Conservation (phyloP, 208 protist species). For the Trypanosoma platydactyli region DNA sequence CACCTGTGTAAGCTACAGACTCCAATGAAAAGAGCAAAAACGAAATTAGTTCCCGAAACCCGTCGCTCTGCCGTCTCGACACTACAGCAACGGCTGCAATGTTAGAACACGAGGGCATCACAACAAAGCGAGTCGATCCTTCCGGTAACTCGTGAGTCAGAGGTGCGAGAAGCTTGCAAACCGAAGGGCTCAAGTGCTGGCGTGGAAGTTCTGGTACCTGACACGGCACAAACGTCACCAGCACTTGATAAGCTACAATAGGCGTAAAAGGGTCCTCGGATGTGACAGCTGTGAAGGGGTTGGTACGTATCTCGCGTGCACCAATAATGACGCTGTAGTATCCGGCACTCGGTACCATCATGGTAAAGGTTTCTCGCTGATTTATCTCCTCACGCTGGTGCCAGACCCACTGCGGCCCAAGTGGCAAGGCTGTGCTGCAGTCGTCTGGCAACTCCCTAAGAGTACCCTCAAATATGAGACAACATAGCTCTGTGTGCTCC, state of each 20-base stretch:
- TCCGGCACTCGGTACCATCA: slow-evolving; percentile 71
- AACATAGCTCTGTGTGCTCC: slow-evolving; percentile 70
- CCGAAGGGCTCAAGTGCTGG: slow-evolving; percentile 64
- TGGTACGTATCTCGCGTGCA: slow-evolving; percentile 55
- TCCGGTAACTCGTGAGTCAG: slow-evolving; percentile 47
- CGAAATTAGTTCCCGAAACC: slow-evolving; percentile 35
- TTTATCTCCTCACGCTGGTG: slow-evolving; percentile 72
- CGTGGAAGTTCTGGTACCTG: slow-evolving; percentile 60
- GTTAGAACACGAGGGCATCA: slow-evolving; percentile 87
- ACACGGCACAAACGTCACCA: slow-evolving; percentile 70
- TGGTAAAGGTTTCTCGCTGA: slow-evolving; percentile 68
- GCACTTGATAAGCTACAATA: slow-evolving; percentile 67
- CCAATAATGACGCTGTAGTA: slow-evolving; percentile 78
- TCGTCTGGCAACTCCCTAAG: slow-evolving; percentile 59
- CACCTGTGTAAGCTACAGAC: slow-evolving; percentile 47
- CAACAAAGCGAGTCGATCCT: slow-evolving; percentile 47
- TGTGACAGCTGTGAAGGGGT: slow-evolving; percentile 66
- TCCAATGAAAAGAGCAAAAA: slow-evolving; percentile 59
- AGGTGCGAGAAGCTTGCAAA: slow-evolving; percentile 74
- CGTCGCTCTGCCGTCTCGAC: slow-evolving; percentile 4
- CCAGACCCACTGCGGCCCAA: slow-evolving; percentile 79
- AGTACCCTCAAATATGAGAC: slow-evolving; percentile 63
- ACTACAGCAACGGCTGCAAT: slow-evolving; percentile 73
- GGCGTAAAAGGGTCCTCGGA: slow-evolving; percentile 53
- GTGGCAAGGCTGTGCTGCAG: slow-evolving; percentile 20